phyloP scores from a whole-genome alignment of 768 basidiomycete genomes.

The Agrocybe praecox region DNA sequence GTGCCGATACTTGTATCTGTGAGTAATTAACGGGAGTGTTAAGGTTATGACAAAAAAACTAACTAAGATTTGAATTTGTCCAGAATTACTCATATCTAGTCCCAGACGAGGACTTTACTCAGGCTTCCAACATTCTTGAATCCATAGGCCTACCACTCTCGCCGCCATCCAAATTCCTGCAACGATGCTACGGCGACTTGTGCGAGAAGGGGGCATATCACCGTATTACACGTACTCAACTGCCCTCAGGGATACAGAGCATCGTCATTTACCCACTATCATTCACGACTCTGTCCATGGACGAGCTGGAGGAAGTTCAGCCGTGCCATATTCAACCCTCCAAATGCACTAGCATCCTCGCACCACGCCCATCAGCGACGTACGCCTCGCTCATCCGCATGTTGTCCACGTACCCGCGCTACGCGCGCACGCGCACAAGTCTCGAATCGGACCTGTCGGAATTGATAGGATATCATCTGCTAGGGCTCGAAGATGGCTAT shows the following conservation, averaged over 20 bases:
- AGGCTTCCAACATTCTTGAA: slow-evolving; percentile 23
- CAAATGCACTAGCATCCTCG: slow-evolving; percentile 20
- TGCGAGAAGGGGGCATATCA: slow-evolving; percentile 20
- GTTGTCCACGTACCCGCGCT: slow-evolving; percentile 27
- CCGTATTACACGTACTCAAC: slow-evolving; percentile 20
- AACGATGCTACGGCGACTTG: slow-evolving; percentile 23
- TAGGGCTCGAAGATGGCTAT: slow-evolving; percentile 28
- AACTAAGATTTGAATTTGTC: background rate
- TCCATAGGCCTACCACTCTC: slow-evolving; percentile 22
- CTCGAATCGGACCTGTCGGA: slow-evolving; percentile 34
- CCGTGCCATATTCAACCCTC: slow-evolving; percentile 16
- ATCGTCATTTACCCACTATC: slow-evolving; percentile 25
- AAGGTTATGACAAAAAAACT: background rate
- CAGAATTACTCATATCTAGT: slow-evolving; percentile 27
- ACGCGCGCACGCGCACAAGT: slow-evolving; percentile 16
- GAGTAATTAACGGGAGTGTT: slow-evolving; percentile 7
- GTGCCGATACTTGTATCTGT: slow-evolving; percentile 26
- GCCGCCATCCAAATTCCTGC: slow-evolving; percentile 18
- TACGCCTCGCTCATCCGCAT: slow-evolving; percentile 35
- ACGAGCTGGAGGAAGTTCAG: slow-evolving; percentile 18
- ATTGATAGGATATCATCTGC: slow-evolving; percentile 34
- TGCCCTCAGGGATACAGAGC: slow-evolving; percentile 17
- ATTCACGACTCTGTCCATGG: slow-evolving; percentile 24
- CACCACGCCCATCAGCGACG: slow-evolving; percentile 30
- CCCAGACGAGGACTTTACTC: slow-evolving; percentile 19